Evolutionary conservation across 768 basidiomycete species (phyloP), one percentile per base, ranked within the genome.

Genomic region (Leucosporidium yakuticum): DNA sequence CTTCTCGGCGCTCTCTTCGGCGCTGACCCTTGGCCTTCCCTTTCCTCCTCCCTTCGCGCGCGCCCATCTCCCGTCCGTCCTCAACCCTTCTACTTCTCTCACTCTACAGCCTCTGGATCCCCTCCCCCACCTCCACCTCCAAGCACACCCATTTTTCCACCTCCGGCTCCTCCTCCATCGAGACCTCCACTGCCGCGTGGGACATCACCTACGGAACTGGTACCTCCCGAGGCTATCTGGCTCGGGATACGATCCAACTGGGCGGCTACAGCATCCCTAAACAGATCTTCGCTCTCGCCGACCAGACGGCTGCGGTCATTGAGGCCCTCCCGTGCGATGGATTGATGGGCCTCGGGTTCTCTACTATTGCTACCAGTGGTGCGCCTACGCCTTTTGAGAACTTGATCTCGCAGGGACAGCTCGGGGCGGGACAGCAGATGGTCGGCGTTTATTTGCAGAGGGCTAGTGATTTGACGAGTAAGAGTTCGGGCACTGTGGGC

Each of bases 301-400:
- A 69, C 47, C 54, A 50, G 14, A 48, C 65, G 1, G 69, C 68
- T 0, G 29, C 61, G 0, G 60, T 67, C 25, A 58, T 69, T 49
- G 69, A 69, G 20, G 29, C n/a, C 17, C 68, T 69, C 9, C 36
- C 54, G 1, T 64, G 25, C 44, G 63, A 44, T 21, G 31, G 51
- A 12, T 29, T 64, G 29, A 54, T 64, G 36, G 49, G 62, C 48
- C 20, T 76, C 62, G 73, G 64, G 11, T 76, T 76, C 66, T 69
- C 69, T 34, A 74, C 73, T 8, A 76, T 76, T 32, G 69, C 76
- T 20, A 67, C 64, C 4, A 64, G 67, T 12, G 73, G 73, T 25
- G 65, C 64, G n/a, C 73, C 71, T 2, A 75, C 76, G 4, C 68
- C 65, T 50, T 71, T 75, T 44, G 74, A 76, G 55, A 74, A 75